Conservation (phyloP, 208 protist species). For the Crithidia brevicula region DNA sequence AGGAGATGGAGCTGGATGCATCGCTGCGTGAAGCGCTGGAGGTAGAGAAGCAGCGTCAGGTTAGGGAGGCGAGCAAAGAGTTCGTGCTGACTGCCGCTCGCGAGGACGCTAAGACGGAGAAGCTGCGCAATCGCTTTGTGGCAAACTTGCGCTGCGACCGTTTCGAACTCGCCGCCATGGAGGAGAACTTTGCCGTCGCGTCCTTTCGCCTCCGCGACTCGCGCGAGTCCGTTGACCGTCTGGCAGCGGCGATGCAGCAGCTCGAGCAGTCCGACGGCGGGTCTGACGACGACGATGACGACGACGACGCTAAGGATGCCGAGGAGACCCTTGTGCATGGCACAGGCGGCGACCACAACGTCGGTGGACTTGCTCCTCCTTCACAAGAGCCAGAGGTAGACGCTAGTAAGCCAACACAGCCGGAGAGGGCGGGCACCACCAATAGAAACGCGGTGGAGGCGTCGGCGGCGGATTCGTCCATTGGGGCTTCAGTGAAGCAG, state of each 20-base stretch:
- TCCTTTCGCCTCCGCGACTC: conserved; percentile 92
- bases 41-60: conserved; percentile 63
- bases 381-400: too few relatives aligned
- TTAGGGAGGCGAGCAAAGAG: conserved; percentile 76
- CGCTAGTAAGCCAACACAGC: not conserved
- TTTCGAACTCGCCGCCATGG: conserved; percentile 88
- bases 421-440: not conserved
- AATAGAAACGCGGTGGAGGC: not conserved
- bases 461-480: conserved; percentile 10
- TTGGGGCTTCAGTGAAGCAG: conserved; percentile 76
- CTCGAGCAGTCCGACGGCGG: conserved; percentile 51
- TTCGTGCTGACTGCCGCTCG: conserved; percentile 85
- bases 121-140: conserved; percentile 90
- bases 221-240: conserved; percentile 32
- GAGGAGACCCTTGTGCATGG: too few relatives aligned
- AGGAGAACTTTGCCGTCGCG: conserved; percentile 66
- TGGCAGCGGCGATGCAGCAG: conserved; percentile 65
- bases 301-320: conserved; percentile 7
- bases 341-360: too few relatives aligned
- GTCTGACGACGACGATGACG: conserved; percentile 22
- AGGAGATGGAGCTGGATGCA: conserved; percentile 91
- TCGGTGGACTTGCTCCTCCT: too few relatives aligned
- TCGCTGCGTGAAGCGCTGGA: conserved; percentile 70
- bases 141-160: conserved; percentile 92
- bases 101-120: conserved; percentile 80